Evolutionary conservation across 768 basidiomycete genomes (phyloP).

Genomic region (Favolaschia claudopus): DNA sequence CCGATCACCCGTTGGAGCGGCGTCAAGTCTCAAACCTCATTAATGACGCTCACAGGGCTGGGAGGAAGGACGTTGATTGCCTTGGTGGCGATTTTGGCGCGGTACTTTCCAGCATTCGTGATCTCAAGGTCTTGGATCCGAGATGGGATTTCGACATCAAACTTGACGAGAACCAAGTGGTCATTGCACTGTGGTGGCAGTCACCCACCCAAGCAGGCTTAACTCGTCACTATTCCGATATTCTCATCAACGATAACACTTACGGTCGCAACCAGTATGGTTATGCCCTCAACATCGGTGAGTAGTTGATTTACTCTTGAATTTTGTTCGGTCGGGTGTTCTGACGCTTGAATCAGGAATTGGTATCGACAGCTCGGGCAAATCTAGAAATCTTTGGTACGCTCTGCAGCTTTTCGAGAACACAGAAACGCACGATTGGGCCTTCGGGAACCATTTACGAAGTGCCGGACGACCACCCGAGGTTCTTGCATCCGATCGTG

Average conservation of each 20-base stretch:
- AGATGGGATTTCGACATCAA: constrained; percentile 35
- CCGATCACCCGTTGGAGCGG: constrained; percentile 34
- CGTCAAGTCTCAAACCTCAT: constrained; percentile 41
- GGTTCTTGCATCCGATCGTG: constrained; percentile 31
- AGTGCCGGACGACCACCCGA: constrained; percentile 24
- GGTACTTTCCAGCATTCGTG: constrained; percentile 30
- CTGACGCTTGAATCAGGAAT: constrained; percentile 15
- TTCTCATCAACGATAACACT: constrained; percentile 41
- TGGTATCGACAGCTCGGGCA: constrained; percentile 33
- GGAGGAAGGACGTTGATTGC: constrained; percentile 16
- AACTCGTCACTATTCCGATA: constrained; percentile 30
- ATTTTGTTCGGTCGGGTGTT: neutral
- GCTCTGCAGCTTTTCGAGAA: constrained; percentile 35
- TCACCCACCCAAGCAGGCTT: constrained; percentile 37
- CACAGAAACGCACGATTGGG: constrained; percentile 28
- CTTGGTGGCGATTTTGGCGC: constrained; percentile 39
- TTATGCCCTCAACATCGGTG: constrained; percentile 39
- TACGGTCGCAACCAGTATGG: constrained; percentile 35
- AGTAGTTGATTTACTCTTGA: neutral
- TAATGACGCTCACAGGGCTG: constrained; percentile 23
- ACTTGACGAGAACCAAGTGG: constrained; percentile 25
- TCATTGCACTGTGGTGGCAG: constrained; percentile 41
- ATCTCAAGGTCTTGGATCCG: constrained; percentile 17
- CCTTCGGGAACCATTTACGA: constrained; percentile 33
- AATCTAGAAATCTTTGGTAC: constrained; percentile 28